Conservation (phyloP, 140 eudicot species). For the Senecio squalidus region DNA sequence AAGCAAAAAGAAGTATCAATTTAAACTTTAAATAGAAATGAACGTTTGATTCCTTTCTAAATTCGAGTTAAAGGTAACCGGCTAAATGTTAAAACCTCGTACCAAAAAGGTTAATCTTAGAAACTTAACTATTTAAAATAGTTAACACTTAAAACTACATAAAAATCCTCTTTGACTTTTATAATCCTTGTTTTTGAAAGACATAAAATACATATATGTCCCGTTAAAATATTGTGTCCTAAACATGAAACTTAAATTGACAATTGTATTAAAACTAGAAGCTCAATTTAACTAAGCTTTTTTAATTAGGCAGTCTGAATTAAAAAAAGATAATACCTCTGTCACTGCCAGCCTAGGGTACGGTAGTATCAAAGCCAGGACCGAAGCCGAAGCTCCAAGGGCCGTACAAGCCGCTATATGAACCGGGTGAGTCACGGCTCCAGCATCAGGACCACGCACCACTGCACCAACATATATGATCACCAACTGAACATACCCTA, state of each 20-base stretch:
- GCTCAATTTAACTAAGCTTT: too few relatives aligned
- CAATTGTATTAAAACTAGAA: too few relatives aligned
- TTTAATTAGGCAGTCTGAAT: too few relatives aligned
- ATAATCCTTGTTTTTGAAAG: background rate
- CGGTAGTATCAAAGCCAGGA: slow-evolving; percentile 63
- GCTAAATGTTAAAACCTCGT: too few relatives aligned
- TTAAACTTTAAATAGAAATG: too few relatives aligned
- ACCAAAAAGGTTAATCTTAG: background rate
- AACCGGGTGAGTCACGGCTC: slow-evolving; percentile 43
- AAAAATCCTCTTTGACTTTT: background rate
- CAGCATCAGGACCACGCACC: slow-evolving; percentile 18
- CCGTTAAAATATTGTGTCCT: background rate
- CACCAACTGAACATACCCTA: slow-evolving; percentile 71
- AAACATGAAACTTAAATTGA: too few relatives aligned
- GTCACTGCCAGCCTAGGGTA: slow-evolving; percentile 54
- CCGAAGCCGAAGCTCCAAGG: slow-evolving; percentile 58
- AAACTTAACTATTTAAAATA: too few relatives aligned
- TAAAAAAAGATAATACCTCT: slow-evolving; percentile 50
- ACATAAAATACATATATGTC: background rate
- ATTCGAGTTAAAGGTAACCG: too few relatives aligned
- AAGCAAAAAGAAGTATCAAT: too few relatives aligned
- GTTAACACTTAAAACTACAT: too few relatives aligned
- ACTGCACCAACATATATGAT: slow-evolving; percentile 61
- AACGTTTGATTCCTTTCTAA: too few relatives aligned
- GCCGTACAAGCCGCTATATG: slow-evolving; percentile 70